Evolutionary conservation across 2,329 filamentous ascomycete genomes (phyloP), one percentile per base, ranked within the genome.

Genomic region (Phoma herbarum): DNA sequence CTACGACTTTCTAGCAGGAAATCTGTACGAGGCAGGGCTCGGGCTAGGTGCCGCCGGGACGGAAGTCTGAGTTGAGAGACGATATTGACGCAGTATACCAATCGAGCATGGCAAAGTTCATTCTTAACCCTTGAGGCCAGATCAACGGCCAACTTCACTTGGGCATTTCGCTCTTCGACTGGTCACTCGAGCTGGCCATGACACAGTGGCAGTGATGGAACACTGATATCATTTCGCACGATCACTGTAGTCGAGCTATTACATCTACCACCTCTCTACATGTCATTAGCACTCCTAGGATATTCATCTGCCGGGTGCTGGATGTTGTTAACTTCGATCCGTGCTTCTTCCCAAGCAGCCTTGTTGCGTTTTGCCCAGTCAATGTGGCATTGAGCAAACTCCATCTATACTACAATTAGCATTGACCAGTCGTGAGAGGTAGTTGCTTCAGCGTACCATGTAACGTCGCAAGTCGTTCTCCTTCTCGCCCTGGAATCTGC

Each of bases 311-410:
- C 60, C 7, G 60, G 58, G 18, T 65, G 64, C 60, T 91, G 89
- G 77, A 97, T 97, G 83, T 96, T 96, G 64, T 90, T 86, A 59
- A 97, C 91, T 76, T 97, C 93, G 3, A 86, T 86, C 68, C 89
- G 90, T 1, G 93, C 93, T 75, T 97, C 93, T 71, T 94, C 91
- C 93, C 93, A 97, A 7, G 92, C 92, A 70, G 94, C 92, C 74
- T 93, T 87, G 77, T 90, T 93, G 77, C 94, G 93, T 78, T 89
- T 91, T 3, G 93, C 94, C 93, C 93, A 97, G 75, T 97, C 92
- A 60, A 97, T 88, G 75, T 97, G 93, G 76, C 90, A 94, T 77
- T 91, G 91, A 12, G 93, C 93, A 77, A 97, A 97, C 29, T 92
- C 91, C 70, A 97, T 86, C 93, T 97, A 68, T 26, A 1, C 1